phyloP scores from a whole-genome alignment of 192 early-diverging fungal species.

The Umbelopsis sp. region DNA sequence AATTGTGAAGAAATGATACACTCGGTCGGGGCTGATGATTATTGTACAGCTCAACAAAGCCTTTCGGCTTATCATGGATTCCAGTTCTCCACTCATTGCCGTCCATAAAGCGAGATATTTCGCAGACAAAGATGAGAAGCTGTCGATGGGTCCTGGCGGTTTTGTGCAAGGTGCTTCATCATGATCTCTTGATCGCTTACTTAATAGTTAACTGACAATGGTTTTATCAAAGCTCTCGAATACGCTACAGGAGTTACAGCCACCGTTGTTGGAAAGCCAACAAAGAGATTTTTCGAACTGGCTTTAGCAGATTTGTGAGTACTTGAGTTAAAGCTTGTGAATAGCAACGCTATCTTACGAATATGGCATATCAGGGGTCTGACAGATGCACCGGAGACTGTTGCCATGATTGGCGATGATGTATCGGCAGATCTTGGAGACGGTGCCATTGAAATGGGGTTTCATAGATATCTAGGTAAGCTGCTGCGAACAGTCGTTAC shows the following conservation, averaged over 20 bases:
- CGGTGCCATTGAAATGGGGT: constrained; percentile 74
- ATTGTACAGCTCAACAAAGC: constrained; percentile 69
- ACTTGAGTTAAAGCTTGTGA: not conserved
- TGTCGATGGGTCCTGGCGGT: constrained; percentile 87
- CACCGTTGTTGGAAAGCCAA: constrained; percentile 83
- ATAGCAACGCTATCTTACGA: not conserved
- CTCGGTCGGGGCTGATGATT: constrained; percentile 3
- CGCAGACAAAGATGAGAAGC: constrained; percentile 56
- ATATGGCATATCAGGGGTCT: constrained; percentile 22
- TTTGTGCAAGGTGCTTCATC: constrained; percentile 64
- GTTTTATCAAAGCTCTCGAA: constrained; percentile 61
- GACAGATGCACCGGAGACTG: constrained; percentile 48
- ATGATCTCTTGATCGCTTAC: not conserved
- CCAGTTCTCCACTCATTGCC: constrained; percentile 69
- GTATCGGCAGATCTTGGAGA: constrained; percentile 81
- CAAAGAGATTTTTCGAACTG: constrained; percentile 71
- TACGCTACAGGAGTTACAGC: constrained; percentile 70
- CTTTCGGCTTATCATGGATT: constrained; percentile 63
- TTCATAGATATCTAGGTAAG: constrained; percentile 55
- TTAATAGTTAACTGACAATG: not conserved
- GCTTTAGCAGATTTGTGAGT: constrained; percentile 72
- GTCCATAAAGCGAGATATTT: constrained; percentile 87
- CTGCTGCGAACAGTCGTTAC: not conserved
- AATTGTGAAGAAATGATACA: not conserved
- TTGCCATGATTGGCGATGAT: constrained; percentile 90